Conservation (phyloP, 306 rosid species). For the Quercus agrifolia region DNA sequence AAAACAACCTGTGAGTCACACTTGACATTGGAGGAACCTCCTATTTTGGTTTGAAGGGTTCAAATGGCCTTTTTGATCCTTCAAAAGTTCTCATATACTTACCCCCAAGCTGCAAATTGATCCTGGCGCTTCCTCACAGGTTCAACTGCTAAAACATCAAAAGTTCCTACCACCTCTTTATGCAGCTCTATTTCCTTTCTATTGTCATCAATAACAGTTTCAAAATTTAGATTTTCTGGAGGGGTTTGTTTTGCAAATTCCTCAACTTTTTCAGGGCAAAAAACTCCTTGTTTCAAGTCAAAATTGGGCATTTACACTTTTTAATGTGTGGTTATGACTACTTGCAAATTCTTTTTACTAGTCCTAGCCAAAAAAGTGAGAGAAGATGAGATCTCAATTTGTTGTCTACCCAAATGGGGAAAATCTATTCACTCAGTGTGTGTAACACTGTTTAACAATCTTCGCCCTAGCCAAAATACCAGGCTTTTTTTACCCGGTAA, state of each 20-base stretch:
- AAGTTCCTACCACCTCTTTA: slow-evolving; percentile 31
- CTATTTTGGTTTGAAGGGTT: slow-evolving; percentile 46
- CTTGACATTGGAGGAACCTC: slow-evolving; percentile 49
- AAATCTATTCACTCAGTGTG: too few relatives aligned
- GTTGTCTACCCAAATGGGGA: too few relatives aligned
- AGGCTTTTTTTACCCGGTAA: too few relatives aligned
- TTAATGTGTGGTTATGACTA: slow-evolving; percentile 42
- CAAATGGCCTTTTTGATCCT: slow-evolving; percentile 48
- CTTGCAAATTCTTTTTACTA: slow-evolving; percentile 31
- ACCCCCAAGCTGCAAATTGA: slow-evolving; percentile 38
- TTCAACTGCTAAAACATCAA: slow-evolving; percentile 36
- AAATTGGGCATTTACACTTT: slow-evolving; percentile 41
- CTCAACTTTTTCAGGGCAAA: slow-evolving; percentile 38
- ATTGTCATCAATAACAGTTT: slow-evolving; percentile 29
- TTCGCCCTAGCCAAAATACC: too few relatives aligned
- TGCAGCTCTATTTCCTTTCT: slow-evolving; percentile 41
- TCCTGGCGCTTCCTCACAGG: slow-evolving; percentile 32
- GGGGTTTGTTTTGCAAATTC: slow-evolving; percentile 24
- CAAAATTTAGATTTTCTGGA: slow-evolving; percentile 29
- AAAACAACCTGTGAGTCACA: slow-evolving; percentile 64
- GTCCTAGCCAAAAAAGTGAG: too few relatives aligned
- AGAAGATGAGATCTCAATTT: too few relatives aligned
- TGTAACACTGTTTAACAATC: too few relatives aligned
- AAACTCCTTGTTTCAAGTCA: slow-evolving; percentile 42
- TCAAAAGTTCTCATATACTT: slow-evolving; percentile 46